Conservation (phyloP, 2,329 filamentous ascomycete genomes). For the Amesomyces nigricolor region DNA sequence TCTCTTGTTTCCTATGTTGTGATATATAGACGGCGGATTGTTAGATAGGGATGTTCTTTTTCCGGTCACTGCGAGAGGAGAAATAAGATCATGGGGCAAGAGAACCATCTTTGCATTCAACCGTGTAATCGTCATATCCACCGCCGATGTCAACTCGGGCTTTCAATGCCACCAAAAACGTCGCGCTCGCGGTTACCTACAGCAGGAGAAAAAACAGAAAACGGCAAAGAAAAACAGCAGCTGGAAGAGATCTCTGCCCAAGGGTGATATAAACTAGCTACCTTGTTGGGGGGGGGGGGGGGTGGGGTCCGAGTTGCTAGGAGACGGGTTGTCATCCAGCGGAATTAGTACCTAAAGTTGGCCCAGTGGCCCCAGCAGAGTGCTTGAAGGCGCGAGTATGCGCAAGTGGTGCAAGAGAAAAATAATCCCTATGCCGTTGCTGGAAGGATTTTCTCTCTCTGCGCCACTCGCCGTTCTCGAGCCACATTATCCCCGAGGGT, state of each 20-base stretch:
- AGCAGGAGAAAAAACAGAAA: slow-evolving; percentile 11
- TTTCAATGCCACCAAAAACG: not conserved
- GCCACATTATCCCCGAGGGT: not conserved
- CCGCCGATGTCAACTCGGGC: slow-evolving; percentile 1
- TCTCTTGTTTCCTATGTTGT: not conserved
- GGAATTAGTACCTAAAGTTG: slow-evolving; percentile 2
- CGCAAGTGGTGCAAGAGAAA: not conserved
- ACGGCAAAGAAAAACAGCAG: not conserved
- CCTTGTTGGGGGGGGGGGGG: not conserved
- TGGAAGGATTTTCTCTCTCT: not conserved
- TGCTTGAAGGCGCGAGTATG: not conserved
- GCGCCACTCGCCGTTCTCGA: not conserved
- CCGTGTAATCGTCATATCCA: slow-evolving; percentile 16
- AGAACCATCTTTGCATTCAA: slow-evolving; percentile 18
- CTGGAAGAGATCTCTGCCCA: not conserved
- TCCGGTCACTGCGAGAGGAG: not conserved
- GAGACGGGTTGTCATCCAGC: not conserved
- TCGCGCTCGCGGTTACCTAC: slow-evolving; percentile 15
- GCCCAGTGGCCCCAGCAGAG: slow-evolving; percentile 22
- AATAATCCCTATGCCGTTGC: not conserved
- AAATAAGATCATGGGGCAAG: not conserved
- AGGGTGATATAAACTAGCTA: slow-evolving; percentile 13
- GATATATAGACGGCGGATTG: not conserved
- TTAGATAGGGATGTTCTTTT: not conserved
- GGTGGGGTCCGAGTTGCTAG: not conserved